These are phyloP conservation scores for Nakazawaea siamensis DNA, from an alignment of 805 yeast genomes.

Conservation along the genomic window DNA sequence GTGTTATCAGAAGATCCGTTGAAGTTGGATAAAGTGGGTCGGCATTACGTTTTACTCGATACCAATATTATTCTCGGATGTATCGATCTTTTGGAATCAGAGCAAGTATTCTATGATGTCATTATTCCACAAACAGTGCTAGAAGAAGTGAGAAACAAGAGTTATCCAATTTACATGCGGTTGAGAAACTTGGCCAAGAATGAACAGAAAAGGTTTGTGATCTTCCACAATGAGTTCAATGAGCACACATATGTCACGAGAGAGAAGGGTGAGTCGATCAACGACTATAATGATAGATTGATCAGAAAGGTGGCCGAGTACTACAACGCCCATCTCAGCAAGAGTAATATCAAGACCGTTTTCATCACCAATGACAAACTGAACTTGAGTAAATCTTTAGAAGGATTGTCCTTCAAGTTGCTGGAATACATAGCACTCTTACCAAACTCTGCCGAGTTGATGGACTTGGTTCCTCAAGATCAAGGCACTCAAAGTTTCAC, in stretches of 20 bases:
- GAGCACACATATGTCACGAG: constrained; percentile 62
- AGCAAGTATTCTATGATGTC: constrained; percentile 74
- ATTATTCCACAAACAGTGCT: constrained; percentile 92
- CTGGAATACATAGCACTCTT: constrained; percentile 63
- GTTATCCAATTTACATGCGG: constrained; percentile 83
- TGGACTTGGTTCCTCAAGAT: constrained; percentile 67
- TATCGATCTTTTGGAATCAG: constrained; percentile 80
- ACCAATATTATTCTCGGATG: constrained; percentile 85
- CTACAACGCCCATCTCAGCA: constrained; percentile 58
- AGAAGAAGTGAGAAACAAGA: constrained; percentile 84
- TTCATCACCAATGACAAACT: constrained; percentile 73
- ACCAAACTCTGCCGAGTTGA: constrained; percentile 65
- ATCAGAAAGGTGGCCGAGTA: constrained; percentile 69
- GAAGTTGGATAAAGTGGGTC: constrained; percentile 34
- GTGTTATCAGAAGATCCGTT: constrained; percentile 61
- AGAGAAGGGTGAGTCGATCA: constrained; percentile 58
- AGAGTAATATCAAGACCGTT: constrained; percentile 35
- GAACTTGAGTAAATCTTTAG: constrained; percentile 48
- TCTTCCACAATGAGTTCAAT: constrained; percentile 89
- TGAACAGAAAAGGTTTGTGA: constrained; percentile 76
- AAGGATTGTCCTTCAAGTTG: constrained; percentile 47
- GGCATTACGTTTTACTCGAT: constrained; percentile 81
- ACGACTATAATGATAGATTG: constrained; percentile 89
- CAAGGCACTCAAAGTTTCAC: constrained; percentile 24
- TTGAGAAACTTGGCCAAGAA: constrained; percentile 67